Evolutionary conservation across 345 rosid species (phyloP), one percentile per base, ranked within the genome.

Genomic region (Ailanthus altissimus): DNA sequence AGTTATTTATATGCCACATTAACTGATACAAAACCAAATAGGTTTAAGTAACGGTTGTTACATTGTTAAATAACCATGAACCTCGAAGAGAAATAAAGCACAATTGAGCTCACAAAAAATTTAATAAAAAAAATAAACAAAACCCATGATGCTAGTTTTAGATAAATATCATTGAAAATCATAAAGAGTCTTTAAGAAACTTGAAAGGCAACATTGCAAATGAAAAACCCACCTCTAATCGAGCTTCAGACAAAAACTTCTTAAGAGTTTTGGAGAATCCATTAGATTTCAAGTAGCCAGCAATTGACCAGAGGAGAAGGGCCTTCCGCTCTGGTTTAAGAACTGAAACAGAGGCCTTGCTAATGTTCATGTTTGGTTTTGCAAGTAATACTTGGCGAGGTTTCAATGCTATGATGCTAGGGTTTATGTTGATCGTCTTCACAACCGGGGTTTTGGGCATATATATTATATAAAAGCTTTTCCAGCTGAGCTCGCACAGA

Each of bases 181-280:
- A 61, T 6, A 14, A 14, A 61, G 43, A 53, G 58, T 18, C 58
- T 18, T 2, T 53, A 9, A 20, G 58, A 53, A 53, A 20, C 58
- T 4, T 53, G 23, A 53, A 53, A 53, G 6, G 23, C 58, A 53
- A 53, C n/a, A 53, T 7, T 53, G 38, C 0, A 53, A 53, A n/a
- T 53, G 20, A 53, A 9, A 38, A 43, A 36, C 66, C 62, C 23
- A 89, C 98, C 97, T 87, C 83, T 78, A 90, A 43, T 72, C 83
- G 76, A 23, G 97, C 88, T 85, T 90, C 93, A 13, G 89, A 82
- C 8, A 79, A 87, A 60, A 94, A 77, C 83, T 91, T 93, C 85
- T 91, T 91, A 68, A 91, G 84, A 57, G 97, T 84, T 77, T 88
- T 90, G 67, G 89, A 81, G 78, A 93, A 88, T 58, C 93, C 91